Conservation (phyloP, 345 rosid species). For the Streptanthus diversifolius region DNA sequence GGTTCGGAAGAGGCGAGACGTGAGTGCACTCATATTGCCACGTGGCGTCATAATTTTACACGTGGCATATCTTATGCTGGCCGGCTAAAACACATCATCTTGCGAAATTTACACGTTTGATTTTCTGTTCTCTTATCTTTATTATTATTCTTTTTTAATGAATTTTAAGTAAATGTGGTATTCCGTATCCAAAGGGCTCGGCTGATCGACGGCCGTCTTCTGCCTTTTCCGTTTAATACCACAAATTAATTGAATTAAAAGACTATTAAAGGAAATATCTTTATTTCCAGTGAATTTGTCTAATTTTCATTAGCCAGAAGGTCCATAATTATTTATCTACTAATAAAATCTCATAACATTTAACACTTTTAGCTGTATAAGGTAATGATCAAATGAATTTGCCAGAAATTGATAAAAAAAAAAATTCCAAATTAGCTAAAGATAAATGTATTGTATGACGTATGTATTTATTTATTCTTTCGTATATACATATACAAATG, state of each 20-base stretch:
- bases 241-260: not conserved
- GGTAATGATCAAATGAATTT: not conserved
- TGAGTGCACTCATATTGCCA: slow-evolving; percentile 17
- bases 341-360: not conserved
- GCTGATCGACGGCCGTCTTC: not conserved
- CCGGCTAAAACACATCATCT: slow-evolving; percentile 5
- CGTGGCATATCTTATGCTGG: slow-evolving; percentile 14
- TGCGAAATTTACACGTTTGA: not conserved
- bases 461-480: not conserved
- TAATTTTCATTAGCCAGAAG: not conserved
- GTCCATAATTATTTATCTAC: not conserved
- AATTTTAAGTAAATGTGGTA: not conserved
- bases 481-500: not conserved
- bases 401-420: not conserved
- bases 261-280: not conserved
- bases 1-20: slow-evolving; percentile 5
- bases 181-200: no score
- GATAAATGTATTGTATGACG: not conserved
- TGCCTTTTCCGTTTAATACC: not conserved
- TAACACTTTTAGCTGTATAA: not conserved
- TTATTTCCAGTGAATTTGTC: not conserved
- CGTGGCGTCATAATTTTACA: not conserved
- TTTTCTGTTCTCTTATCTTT: not conserved
- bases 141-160: not conserved
- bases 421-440: not conserved